Conservation (phyloP, 345 rosid genomes). For the Populus deltoides region DNA sequence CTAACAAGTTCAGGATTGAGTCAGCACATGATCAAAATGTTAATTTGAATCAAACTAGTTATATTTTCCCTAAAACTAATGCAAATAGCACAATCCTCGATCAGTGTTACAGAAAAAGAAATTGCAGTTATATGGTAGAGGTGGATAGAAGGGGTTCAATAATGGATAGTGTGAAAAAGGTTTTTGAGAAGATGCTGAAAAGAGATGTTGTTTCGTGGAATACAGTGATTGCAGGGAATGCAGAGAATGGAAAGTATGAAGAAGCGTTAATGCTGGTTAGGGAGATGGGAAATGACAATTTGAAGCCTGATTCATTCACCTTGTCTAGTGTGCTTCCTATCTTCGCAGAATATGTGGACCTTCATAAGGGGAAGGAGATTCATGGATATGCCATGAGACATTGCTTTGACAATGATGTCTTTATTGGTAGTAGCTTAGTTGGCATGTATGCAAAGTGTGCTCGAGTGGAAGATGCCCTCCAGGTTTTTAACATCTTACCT, state of each 20-base stretch:
- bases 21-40: not conserved
- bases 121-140: not conserved
- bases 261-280: constrained; percentile 66
- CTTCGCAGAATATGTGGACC: constrained; percentile 60
- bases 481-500: constrained; percentile 45
- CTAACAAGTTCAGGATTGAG: not conserved
- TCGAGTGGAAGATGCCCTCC: constrained; percentile 45
- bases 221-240: constrained; percentile 67
- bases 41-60: not conserved
- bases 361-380: constrained; percentile 69
- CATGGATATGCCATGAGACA: constrained; percentile 73
- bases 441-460: constrained; percentile 81
- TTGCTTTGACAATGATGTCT: constrained; percentile 45
- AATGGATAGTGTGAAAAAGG: constrained; percentile 47
- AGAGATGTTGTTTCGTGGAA: constrained; percentile 84
- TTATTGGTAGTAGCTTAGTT: constrained; percentile 67
- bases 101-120: not conserved
- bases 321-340: constrained; percentile 76
- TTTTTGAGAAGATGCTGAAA: constrained; percentile 69
- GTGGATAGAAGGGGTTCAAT: not conserved
- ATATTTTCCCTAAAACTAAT: not conserved
- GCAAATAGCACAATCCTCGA: not conserved
- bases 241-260: constrained; percentile 58
- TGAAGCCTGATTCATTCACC: constrained; percentile 77
- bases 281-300: constrained; percentile 49